A percentile compares a stretch with the other conserved stretches of the same genome.
Conservation (phyloP, 2,329 filamentous ascomycete species). For the Nothophoma quercina region DNA sequence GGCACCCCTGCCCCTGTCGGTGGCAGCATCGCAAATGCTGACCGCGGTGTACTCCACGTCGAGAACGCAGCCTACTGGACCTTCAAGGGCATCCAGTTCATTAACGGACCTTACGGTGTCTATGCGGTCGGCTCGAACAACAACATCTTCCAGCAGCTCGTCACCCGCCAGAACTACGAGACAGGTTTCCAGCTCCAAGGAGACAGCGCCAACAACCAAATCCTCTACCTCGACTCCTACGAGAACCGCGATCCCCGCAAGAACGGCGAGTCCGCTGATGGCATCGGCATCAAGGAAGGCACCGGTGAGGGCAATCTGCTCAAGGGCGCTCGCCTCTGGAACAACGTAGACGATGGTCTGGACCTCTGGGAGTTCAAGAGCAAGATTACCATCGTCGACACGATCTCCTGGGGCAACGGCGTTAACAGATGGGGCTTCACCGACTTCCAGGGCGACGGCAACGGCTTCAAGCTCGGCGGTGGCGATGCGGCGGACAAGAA, state of each 20-base stretch:
- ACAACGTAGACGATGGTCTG: slow-evolving; percentile 61
- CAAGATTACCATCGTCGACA: slow-evolving; percentile 55
- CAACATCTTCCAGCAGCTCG: slow-evolving; percentile 49
- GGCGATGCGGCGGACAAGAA: slow-evolving; percentile 39
- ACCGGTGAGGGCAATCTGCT: slow-evolving; percentile 57
- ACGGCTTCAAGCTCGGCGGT: slow-evolving; percentile 59
- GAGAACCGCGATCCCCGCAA: slow-evolving; percentile 53
- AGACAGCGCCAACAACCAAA: slow-evolving; percentile 31
- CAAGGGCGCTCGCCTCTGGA: slow-evolving; percentile 57
- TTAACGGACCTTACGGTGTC: slow-evolving; percentile 51
- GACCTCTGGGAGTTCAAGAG: slow-evolving; percentile 57
- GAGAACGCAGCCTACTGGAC: slow-evolving; percentile 57
- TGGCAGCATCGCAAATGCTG: slow-evolving; percentile 50
- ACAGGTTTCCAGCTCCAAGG: slow-evolving; percentile 51
- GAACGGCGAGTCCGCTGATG: slow-evolving; percentile 61
- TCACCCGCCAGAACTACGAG: slow-evolving; percentile 52
- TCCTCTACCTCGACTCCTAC: slow-evolving; percentile 36
- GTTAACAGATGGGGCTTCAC: slow-evolving; percentile 56
- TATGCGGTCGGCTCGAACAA: slow-evolving; percentile 47
- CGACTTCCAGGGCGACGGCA: slow-evolving; percentile 56
- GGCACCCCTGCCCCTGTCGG: slow-evolving; percentile 54
- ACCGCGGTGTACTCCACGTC: slow-evolving; percentile 59
- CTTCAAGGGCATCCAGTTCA: slow-evolving; percentile 52
- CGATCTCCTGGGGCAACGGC: slow-evolving; percentile 58
- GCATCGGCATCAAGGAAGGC: slow-evolving; percentile 59